A percentile compares a stretch with the other conserved stretches of the same genome.
phyloP scores from a whole-genome alignment of 768 basidiomycete species.

The Lactarius vividus region DNA sequence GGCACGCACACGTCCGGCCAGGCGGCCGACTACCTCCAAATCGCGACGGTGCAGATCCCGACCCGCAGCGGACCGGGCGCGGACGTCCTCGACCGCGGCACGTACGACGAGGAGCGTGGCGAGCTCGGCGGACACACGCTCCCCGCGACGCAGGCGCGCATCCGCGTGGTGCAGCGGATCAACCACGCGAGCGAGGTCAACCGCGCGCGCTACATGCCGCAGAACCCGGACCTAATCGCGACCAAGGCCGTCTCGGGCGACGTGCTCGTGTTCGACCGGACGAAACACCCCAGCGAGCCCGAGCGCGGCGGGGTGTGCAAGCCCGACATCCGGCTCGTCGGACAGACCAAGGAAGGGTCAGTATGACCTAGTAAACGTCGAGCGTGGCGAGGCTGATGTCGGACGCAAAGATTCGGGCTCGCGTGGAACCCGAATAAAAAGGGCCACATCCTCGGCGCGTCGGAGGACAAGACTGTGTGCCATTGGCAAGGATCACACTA shows the following conservation, averaged over 20 bases:
- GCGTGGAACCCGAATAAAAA: slow-evolving; percentile 85
- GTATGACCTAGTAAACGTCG: slow-evolving; percentile 32
- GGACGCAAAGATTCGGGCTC: slow-evolving; percentile 70
- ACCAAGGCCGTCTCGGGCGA: slow-evolving; percentile 92
- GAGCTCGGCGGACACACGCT: slow-evolving; percentile 93
- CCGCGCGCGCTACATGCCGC: slow-evolving; percentile 97
- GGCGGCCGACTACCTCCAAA: slow-evolving; percentile 92
- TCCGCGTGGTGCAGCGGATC: slow-evolving; percentile 90
- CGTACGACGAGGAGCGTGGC: slow-evolving; percentile 90
- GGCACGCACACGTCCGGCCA: slow-evolving; percentile 98
- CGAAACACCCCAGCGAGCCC: slow-evolving; percentile 93
- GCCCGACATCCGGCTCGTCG: slow-evolving; percentile 88
- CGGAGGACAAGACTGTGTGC: slow-evolving; percentile 94
- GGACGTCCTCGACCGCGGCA: slow-evolving; percentile 71
- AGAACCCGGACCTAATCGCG: slow-evolving; percentile 95
- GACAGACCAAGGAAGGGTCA: slow-evolving; percentile 91
- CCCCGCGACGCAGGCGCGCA: slow-evolving; percentile 70
- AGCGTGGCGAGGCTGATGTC: slow-evolving; percentile 1
- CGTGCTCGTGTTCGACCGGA: slow-evolving; percentile 93
- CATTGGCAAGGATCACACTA: slow-evolving; percentile 59
- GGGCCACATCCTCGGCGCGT: slow-evolving; percentile 87
- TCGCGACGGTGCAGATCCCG: slow-evolving; percentile 91
- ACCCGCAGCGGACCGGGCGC: slow-evolving; percentile 70
- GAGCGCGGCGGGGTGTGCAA: slow-evolving; percentile 79
- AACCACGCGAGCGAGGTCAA: slow-evolving; percentile 97